A percentile compares a stretch with the other conserved stretches of the same genome.
Conservation (phyloP, 2,329 filamentous ascomycete species). For the Didymella keratinophila region DNA sequence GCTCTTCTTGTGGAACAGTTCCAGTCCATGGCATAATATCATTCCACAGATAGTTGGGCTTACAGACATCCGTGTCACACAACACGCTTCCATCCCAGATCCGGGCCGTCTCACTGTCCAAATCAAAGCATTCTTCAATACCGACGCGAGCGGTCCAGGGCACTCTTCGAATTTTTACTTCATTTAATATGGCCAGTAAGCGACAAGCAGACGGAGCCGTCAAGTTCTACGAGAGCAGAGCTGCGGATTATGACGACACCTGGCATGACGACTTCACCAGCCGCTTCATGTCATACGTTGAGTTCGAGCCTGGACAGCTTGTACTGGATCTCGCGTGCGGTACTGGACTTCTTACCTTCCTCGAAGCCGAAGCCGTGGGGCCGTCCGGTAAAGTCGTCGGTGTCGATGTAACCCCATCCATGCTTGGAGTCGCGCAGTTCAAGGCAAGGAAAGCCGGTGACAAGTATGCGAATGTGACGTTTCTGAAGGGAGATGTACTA, state of each 20-base stretch:
- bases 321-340: slow-evolving; percentile 58
- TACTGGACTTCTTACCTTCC: slow-evolving; percentile 55
- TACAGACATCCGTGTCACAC: background rate
- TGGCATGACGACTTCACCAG: slow-evolving; percentile 53
- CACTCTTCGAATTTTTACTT: no score
- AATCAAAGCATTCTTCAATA: background rate
- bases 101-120: slow-evolving; percentile 4
- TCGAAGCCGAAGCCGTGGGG: slow-evolving; percentile 51
- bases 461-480: slow-evolving; percentile 44
- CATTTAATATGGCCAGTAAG: slow-evolving; percentile 10
- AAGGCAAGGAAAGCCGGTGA: slow-evolving; percentile 38
- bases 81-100: background rate
- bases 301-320: slow-evolving; percentile 48
- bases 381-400: slow-evolving; percentile 50
- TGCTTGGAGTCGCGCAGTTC: slow-evolving; percentile 50
- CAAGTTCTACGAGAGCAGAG: slow-evolving; percentile 48
- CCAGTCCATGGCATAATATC: background rate
- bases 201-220: slow-evolving; percentile 42
- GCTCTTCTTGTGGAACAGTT: background rate
- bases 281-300: slow-evolving; percentile 47
- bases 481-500: slow-evolving; percentile 50
- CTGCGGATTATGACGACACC: slow-evolving; percentile 51
- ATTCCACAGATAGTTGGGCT: no score
- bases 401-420: slow-evolving; percentile 53
- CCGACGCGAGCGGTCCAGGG: background rate